Conservation (phyloP, 1,284 basidiomycete genomes). For the Boletus hoseneyae region DNA sequence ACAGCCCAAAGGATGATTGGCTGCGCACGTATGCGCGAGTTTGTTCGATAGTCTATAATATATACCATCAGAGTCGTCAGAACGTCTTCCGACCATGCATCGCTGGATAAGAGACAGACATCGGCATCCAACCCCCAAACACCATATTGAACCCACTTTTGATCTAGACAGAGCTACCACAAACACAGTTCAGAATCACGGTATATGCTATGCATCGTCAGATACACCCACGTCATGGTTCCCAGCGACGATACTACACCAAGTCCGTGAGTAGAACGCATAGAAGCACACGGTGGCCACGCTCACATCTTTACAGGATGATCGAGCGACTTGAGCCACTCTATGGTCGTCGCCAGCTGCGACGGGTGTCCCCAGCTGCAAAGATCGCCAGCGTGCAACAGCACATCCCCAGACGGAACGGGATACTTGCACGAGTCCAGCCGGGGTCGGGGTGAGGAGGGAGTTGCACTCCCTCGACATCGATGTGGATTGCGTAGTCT, state of each 20-base stretch:
- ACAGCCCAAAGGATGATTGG: constrained; percentile 40
- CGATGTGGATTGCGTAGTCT: constrained; percentile 19
- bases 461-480: constrained; percentile 17
- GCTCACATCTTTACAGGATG: constrained; percentile 59
- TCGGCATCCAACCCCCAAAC: constrained; percentile 25
- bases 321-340: constrained; percentile 52
- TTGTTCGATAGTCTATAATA: constrained; percentile 22
- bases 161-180: constrained; percentile 48
- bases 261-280: constrained; percentile 8
- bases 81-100: not conserved
- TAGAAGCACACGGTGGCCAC: not conserved
- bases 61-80: constrained; percentile 16
- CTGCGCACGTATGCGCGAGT: constrained; percentile 37
- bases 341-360: constrained; percentile 46
- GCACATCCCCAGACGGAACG: constrained; percentile 60
- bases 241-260: constrained; percentile 61
- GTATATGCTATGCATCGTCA: not conserved
- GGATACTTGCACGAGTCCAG: constrained; percentile 53
- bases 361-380: constrained; percentile 48
- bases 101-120: constrained; percentile 15
- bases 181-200: not conserved
- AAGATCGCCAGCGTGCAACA: constrained; percentile 64
- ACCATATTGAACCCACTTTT: constrained; percentile 21
- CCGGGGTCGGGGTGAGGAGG: constrained; percentile 49
- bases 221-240: constrained; percentile 59